Evolutionary conservation across 202 grass and related monocot genomes (phyloP).

Genomic region (Setaria viridis): DNA sequence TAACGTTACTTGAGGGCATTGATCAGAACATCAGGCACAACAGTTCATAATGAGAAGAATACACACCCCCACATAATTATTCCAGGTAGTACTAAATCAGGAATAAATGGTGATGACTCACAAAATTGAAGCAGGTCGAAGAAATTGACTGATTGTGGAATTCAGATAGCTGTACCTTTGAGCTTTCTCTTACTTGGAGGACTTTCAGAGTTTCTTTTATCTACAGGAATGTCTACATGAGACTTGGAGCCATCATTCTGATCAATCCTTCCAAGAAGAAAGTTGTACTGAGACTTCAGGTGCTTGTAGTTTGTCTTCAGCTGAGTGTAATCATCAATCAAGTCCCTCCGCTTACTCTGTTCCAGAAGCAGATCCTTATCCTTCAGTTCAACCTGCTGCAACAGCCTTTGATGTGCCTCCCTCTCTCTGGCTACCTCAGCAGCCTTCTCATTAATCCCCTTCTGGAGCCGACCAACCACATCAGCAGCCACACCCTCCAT

Average conservation of each 20-base stretch:
- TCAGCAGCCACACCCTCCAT: slow-evolving; percentile 44
- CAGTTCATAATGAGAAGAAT: not conserved
- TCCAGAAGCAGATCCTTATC: slow-evolving; percentile 61
- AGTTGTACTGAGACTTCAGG: slow-evolving; percentile 82
- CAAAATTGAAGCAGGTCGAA: slow-evolving; percentile 31
- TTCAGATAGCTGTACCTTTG: slow-evolving; percentile 56
- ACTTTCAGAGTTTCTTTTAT: slow-evolving; percentile 27
- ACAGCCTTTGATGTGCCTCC: slow-evolving; percentile 57
- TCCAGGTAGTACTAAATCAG: not conserved
- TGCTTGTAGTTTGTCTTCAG: slow-evolving; percentile 66
- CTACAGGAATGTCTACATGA: slow-evolving; percentile 18
- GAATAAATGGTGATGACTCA: not conserved
- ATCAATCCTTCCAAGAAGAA: slow-evolving; percentile 61
- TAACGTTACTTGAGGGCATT: not conserved
- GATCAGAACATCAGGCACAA: not conserved
- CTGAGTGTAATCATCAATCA: slow-evolving; percentile 50
- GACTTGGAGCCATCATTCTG: slow-evolving; percentile 51
- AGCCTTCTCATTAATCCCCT: slow-evolving; percentile 53
- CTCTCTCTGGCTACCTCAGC: slow-evolving; percentile 53
- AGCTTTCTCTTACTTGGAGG: slow-evolving; percentile 73
- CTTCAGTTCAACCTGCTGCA: slow-evolving; percentile 61
- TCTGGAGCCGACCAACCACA: slow-evolving; percentile 44
- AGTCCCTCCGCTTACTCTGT: slow-evolving; percentile 58
- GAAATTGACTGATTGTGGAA: slow-evolving; percentile 17
- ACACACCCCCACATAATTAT: not conserved